Evolutionary conservation across 345 rosid genomes (phyloP), one percentile per base, ranked within the genome.

Genomic region (Orychophragmus violaceus): DNA sequence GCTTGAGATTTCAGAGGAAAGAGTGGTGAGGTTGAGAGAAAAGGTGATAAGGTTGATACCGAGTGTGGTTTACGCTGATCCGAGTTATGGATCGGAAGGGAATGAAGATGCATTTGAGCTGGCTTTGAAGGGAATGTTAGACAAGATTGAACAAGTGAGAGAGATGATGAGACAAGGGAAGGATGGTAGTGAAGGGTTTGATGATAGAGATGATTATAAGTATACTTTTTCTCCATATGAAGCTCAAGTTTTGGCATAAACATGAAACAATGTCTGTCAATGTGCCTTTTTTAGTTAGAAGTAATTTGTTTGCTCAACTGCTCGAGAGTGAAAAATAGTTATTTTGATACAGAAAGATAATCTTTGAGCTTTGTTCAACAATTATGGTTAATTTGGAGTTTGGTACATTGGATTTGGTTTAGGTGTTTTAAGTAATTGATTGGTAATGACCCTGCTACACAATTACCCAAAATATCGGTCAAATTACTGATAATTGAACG

Each of bases 31-130:
- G 0, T 68, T 83, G 80, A 79, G 88, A 60, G 88, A 83, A 63
- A 85, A 86, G 74, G 88, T 86, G 27, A 66, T 83, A 13, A 79
- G 10, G 83, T 60, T 83, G 76, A 83, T 86, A 48, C 91, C 91
- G 5, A 69, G 53, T 14, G 74, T 86, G 13, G 51, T 83, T 0
- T 86, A 86, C 53, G 79, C 82, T n/a, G 78, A 83, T 68, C 84
- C 82, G 6, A 74, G 65, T 55, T 52, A 74, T 29, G 74, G 68
- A 42, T 63, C 8, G 0, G 70, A 37, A 56, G 78, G 57, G 21
- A 29, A 67, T 29, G 78, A 82, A 54, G 91, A 85, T 66, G 91
- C 88, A 62, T 86, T 83, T 67, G 88, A 79, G 60, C 3, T 82
- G 10, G 84, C 91, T 35, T 52, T 86, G 16, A 75, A 80, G 62